Conservation (phyloP, 1,139 yeast species). For the Kodamaea alishanica region DNA sequence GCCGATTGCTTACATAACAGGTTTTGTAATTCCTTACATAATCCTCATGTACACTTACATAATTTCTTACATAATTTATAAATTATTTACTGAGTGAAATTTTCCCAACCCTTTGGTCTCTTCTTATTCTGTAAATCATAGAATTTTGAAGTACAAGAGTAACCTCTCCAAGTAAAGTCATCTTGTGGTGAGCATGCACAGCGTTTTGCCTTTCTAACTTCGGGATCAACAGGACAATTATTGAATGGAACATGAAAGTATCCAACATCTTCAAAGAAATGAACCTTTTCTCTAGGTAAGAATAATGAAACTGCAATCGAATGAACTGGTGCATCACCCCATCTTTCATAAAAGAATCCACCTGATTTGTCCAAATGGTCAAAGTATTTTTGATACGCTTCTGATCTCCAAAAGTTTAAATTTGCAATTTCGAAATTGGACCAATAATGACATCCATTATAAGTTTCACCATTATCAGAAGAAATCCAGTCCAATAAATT, state of each 20-base stretch:
- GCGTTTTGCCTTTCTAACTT: constrained; percentile 47
- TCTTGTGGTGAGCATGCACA: constrained; percentile 71
- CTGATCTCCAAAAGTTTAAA: constrained; percentile 68
- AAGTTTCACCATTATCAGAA: constrained; percentile 62
- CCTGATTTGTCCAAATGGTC: constrained; percentile 72
- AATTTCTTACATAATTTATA: background rate
- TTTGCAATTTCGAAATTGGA: constrained; percentile 81
- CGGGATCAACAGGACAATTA: constrained; percentile 70
- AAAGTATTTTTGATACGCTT: constrained; percentile 66
- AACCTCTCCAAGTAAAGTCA: constrained; percentile 85
- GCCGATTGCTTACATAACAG: background rate
- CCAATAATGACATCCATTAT: constrained; percentile 86
- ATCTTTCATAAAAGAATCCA: constrained; percentile 86
- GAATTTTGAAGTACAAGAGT: constrained; percentile 77
- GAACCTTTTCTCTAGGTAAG: constrained; percentile 60
- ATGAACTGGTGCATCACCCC: constrained; percentile 95
- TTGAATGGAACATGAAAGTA: constrained; percentile 76
- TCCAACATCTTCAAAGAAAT: constrained; percentile 81
- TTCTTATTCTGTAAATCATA: constrained; percentile 57
- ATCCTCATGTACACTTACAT: background rate
- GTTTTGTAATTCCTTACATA: background rate
- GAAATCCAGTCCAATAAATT: constrained; percentile 72
- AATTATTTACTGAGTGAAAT: constrained; percentile 29
- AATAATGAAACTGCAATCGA: constrained; percentile 82
- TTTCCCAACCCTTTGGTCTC: constrained; percentile 78